Evolutionary conservation across 2,329 filamentous ascomycete genomes (phyloP).

Genomic region (Xylaria sp.): DNA sequence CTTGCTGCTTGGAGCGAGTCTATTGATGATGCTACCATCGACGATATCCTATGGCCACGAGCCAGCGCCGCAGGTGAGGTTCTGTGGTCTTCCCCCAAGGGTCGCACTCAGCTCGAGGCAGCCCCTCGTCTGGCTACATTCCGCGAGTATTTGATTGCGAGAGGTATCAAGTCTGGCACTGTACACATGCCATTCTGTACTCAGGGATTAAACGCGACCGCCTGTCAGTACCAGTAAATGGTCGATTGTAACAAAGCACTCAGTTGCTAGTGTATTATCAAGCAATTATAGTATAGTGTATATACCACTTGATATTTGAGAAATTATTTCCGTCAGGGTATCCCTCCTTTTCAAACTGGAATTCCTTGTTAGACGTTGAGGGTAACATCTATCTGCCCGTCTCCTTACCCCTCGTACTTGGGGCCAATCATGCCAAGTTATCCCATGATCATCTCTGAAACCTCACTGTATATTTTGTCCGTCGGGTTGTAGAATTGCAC

Average conservation of each 20-base stretch:
- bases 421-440: not conserved
- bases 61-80: slow-evolving; percentile 80
- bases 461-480: not conserved
- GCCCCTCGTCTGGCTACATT: slow-evolving; percentile 77
- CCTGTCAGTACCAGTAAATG: slow-evolving; percentile 52
- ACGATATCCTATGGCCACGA: slow-evolving; percentile 82
- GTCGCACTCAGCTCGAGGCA: slow-evolving; percentile 77
- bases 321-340: not conserved
- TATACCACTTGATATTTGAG: not conserved
- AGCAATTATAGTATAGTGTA: slow-evolving; percentile 12
- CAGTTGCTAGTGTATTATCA: not conserved
- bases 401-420: not conserved
- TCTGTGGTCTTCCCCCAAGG: slow-evolving; percentile 79
- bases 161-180: slow-evolving; percentile 71
- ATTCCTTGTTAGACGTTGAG: not conserved
- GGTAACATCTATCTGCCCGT: not conserved
- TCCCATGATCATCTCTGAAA: not conserved
- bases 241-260: not conserved
- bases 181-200: slow-evolving; percentile 81
- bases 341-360: not conserved
- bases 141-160: slow-evolving; percentile 77
- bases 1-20: slow-evolving; percentile 85
- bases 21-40: slow-evolving; percentile 78
- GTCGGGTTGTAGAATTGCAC: slow-evolving; percentile 9
- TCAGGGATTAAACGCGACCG: slow-evolving; percentile 65